A percentile compares a stretch with the other conserved stretches of the same genome.
Conservation (phyloP, 257 asterid species). For the Datura wrightii region DNA sequence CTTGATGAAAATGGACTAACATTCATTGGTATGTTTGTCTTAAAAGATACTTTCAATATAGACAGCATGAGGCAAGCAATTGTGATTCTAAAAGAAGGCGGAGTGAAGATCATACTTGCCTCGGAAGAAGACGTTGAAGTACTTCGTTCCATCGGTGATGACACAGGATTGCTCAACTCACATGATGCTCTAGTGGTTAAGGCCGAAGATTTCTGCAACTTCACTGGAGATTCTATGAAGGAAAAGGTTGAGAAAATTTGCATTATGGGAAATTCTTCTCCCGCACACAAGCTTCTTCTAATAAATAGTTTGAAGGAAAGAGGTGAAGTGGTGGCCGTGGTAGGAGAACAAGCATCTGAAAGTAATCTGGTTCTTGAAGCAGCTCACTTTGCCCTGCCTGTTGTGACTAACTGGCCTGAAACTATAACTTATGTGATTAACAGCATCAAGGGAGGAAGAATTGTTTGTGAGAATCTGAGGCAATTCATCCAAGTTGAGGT, state of each 20-base stretch:
- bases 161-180: conserved; percentile 30
- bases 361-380: conserved; percentile 42
- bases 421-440: conserved; percentile 27
- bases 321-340: conserved; percentile 43
- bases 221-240: conserved; percentile 28
- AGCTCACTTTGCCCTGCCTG: conserved; percentile 45
- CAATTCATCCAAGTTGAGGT: conserved; percentile 43
- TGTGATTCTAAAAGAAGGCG: conserved; percentile 22
- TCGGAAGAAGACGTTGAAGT: conserved; percentile 36
- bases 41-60: neutral
- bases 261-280: conserved; percentile 40
- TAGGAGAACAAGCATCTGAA: conserved; percentile 42
- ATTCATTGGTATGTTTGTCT: conserved; percentile 40
- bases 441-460: conserved; percentile 37
- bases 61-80: conserved; percentile 9
- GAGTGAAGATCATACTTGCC: conserved; percentile 39
- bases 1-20: conserved; percentile 16
- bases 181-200: conserved; percentile 29
- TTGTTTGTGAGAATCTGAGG: conserved; percentile 38
- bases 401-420: conserved; percentile 44
- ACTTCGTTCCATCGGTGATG: conserved; percentile 34
- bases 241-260: conserved; percentile 33
- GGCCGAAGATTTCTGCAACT: conserved; percentile 34
- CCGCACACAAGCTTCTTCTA: conserved; percentile 36
- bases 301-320: conserved; percentile 32